phyloP scores from a whole-genome alignment of 1,284 basidiomycete genomes.

The Tilletia horrida region DNA sequence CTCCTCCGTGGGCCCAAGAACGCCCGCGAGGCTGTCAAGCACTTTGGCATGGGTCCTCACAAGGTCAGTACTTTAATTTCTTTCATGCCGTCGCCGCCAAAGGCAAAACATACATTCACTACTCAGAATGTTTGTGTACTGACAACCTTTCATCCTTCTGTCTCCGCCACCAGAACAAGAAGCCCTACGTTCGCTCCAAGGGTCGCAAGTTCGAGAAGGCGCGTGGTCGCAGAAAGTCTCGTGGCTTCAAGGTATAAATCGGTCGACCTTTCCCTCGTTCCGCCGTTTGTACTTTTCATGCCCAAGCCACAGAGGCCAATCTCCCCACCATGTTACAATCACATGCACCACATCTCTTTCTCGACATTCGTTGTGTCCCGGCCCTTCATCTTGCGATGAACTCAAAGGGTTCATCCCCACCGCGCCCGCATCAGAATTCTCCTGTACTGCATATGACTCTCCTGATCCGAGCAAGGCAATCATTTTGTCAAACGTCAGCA shows the following conservation, averaged over 20 bases:
- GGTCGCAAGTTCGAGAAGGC: constrained; percentile 77
- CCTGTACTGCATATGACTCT: no score
- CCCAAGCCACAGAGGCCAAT: no score
- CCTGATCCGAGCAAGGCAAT: no score
- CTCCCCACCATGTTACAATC: no score
- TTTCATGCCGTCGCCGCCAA: constrained; percentile 22
- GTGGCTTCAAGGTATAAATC: constrained; percentile 56
- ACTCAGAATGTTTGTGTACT: constrained; percentile 24
- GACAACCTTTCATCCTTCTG: background rate
- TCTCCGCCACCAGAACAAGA: constrained; percentile 64
- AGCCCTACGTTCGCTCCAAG: constrained; percentile 87
- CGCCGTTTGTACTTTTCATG: background rate
- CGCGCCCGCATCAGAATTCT: no score
- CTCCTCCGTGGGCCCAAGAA: constrained; percentile 88
- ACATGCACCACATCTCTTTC: no score
- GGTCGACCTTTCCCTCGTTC: background rate
- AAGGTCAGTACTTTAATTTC: constrained; percentile 46
- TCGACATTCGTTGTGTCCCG: no score
- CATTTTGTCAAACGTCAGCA: no score
- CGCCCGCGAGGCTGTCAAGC: constrained; percentile 87
- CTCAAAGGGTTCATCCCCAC: no score
- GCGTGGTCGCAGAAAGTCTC: constrained; percentile 58
- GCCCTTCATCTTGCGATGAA: no score
- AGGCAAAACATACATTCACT: no score
- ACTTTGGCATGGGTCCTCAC: constrained; percentile 67